These are phyloP conservation scores for Suillus lakei DNA, from an alignment of 768 basidiomycete genomes.

Conservation along the genomic window DNA sequence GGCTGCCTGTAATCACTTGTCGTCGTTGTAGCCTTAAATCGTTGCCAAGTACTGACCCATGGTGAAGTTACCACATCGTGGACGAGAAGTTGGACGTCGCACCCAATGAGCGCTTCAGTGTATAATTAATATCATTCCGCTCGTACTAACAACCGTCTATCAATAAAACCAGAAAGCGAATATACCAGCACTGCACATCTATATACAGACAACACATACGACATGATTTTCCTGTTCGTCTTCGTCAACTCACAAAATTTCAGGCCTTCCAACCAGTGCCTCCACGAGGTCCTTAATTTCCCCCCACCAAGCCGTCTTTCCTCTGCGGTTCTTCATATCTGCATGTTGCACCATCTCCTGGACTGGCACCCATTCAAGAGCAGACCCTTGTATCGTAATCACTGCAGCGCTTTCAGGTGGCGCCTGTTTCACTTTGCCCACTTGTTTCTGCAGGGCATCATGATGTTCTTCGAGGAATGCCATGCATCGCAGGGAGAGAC, in stretches of 20 bases:
- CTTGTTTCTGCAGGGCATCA: conserved; percentile 52
- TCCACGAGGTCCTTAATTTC: conserved; percentile 73
- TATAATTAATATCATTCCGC: not conserved
- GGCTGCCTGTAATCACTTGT: not conserved
- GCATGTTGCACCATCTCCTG: conserved; percentile 84
- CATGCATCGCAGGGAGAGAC: conserved; percentile 93
- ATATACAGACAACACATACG: not conserved
- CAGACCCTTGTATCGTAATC: conserved; percentile 88
- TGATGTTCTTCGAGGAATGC: conserved; percentile 89
- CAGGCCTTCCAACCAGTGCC: conserved; percentile 67
- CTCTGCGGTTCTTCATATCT: conserved; percentile 89
- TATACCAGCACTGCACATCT: not conserved
- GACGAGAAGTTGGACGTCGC: not conserved
- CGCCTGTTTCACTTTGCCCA: conserved; percentile 58
- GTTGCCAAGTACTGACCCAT: not conserved
- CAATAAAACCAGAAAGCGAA: not conserved
- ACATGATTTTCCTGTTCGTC: not conserved
- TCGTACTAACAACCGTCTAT: not conserved
- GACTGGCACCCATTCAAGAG: conserved; percentile 83
- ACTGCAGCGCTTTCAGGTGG: conserved; percentile 76
- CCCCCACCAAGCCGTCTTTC: conserved; percentile 81
- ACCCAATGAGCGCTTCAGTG: not conserved
- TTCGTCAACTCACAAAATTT: conserved; percentile 44
- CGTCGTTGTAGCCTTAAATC: not conserved
- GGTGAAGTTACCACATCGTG: not conserved